Conservation (phyloP, 192 early-diverging fungal genomes). For the Podochytrium sp. region DNA sequence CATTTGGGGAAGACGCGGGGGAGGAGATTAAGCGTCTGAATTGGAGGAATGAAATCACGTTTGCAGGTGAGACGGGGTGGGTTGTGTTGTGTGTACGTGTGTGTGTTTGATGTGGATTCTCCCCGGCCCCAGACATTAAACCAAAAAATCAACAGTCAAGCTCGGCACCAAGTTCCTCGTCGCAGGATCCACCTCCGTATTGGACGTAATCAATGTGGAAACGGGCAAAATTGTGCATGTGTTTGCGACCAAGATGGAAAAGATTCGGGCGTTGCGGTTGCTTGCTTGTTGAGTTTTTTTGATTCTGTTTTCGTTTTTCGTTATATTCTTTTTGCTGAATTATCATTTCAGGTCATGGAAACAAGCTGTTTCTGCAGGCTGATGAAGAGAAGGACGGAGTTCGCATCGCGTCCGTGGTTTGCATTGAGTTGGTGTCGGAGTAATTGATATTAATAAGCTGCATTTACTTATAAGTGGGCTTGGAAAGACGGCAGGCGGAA, state of each 20-base stretch:
- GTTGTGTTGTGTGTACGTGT: no score
- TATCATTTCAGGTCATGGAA: slow-evolving; percentile 19
- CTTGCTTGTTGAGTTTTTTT: slow-evolving; percentile 23
- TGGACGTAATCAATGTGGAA: slow-evolving; percentile 55
- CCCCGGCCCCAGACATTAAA: no score
- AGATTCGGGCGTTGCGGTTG: slow-evolving; percentile 46
- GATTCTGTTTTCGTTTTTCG: neutral
- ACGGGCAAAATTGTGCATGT: slow-evolving; percentile 61
- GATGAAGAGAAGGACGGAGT: slow-evolving; percentile 58
- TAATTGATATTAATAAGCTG: no score
- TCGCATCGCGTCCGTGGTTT: slow-evolving; percentile 41
- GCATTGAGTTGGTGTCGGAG: slow-evolving; percentile 49
- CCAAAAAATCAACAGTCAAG: slow-evolving; percentile 45
- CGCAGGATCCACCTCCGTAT: slow-evolving; percentile 50
- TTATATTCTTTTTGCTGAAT: neutral
- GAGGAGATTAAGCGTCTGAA: slow-evolving; percentile 37
- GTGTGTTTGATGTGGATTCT: no score
- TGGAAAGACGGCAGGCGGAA: no score
- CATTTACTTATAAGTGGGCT: no score
- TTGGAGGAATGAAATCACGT: slow-evolving; percentile 57
- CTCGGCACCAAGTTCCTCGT: slow-evolving; percentile 49
- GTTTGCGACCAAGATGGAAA: slow-evolving; percentile 58
- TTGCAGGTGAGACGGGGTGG: slow-evolving; percentile 37
- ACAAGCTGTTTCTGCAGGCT: slow-evolving; percentile 47
- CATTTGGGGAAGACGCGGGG: neutral